phyloP scores from a whole-genome alignment of 192 early-diverging fungal species.

The Podila verticillata region DNA sequence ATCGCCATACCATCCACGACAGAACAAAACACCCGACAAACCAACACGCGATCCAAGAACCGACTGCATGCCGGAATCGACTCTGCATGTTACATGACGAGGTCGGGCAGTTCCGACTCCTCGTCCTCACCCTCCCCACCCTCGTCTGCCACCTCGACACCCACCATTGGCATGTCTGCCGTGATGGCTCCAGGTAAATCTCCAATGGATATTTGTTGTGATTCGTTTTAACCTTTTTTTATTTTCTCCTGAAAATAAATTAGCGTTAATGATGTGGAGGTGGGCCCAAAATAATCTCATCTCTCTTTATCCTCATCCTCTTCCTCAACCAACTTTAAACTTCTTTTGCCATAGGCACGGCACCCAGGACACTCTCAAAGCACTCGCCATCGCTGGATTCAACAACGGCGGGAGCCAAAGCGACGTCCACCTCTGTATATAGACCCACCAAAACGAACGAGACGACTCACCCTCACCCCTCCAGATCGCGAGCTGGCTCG shows the following conservation, averaged over 20 bases:
- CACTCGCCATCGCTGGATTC: background rate
- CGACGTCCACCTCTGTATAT: background rate
- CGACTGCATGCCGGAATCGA: conserved; percentile 25
- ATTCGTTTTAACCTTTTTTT: background rate
- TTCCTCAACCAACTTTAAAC: too few species aligned
- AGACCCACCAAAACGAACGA: background rate
- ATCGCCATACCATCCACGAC: background rate
- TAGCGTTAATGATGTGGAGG: too few species aligned
- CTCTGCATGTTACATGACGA: conserved; percentile 38
- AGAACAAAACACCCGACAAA: background rate
- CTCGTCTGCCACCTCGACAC: conserved; percentile 19
- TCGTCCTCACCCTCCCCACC: conserved; percentile 17
- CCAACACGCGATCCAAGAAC: conserved; percentile 25
- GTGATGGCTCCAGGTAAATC: background rate
- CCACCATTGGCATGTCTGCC: background rate
- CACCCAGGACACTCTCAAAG: background rate
- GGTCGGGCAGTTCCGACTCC: conserved; percentile 22
- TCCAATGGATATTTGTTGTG: background rate
- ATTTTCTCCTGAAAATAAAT: background rate
- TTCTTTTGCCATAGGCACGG: background rate
- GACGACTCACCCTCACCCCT: background rate
- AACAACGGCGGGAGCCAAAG: background rate
- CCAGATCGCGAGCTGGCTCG: background rate
- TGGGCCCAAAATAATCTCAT: too few species aligned
- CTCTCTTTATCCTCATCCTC: too few species aligned